Conservation (phyloP, 73 alveolate genomes). For the Effrenium voratum region DNA sequence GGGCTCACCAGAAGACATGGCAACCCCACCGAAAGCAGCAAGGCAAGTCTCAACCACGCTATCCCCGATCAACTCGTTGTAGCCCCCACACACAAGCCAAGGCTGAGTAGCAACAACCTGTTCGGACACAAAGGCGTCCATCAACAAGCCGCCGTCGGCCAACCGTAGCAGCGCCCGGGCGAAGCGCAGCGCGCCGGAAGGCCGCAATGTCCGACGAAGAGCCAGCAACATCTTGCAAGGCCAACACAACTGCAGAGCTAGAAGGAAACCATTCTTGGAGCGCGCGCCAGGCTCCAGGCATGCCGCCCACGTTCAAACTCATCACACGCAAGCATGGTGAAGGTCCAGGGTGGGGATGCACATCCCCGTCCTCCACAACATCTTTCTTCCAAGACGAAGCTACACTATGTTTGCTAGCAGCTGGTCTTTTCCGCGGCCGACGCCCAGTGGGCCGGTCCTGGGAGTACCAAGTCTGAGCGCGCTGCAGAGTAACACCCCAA, state of each 20-base stretch:
- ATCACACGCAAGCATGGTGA: neutral
- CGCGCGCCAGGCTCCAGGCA: neutral
- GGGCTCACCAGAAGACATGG: neutral
- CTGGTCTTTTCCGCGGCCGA: neutral
- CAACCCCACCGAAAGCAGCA: neutral
- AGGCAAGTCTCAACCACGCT: neutral
- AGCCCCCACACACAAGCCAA: neutral
- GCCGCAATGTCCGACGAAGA: neutral
- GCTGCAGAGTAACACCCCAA: neutral
- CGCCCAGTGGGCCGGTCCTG: neutral
- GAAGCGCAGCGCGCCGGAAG: neutral
- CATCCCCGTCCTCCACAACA: neutral
- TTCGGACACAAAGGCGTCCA: neutral
- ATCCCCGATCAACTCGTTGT: neutral
- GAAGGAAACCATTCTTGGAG: neutral
- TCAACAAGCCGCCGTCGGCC: neutral
- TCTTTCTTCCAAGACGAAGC: neutral
- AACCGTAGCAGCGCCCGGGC: neutral
- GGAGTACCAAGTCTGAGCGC: neutral
- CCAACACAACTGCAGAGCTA: neutral
- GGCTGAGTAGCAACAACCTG: neutral
- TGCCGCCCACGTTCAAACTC: neutral
- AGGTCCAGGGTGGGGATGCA: conserved; percentile 28
- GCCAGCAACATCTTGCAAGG: conserved; percentile 8
- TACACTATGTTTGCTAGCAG: conserved; percentile 18